These are phyloP conservation scores for Glycine latifolia DNA, from an alignment of 306 rosid species.

Conservation along the genomic window DNA sequence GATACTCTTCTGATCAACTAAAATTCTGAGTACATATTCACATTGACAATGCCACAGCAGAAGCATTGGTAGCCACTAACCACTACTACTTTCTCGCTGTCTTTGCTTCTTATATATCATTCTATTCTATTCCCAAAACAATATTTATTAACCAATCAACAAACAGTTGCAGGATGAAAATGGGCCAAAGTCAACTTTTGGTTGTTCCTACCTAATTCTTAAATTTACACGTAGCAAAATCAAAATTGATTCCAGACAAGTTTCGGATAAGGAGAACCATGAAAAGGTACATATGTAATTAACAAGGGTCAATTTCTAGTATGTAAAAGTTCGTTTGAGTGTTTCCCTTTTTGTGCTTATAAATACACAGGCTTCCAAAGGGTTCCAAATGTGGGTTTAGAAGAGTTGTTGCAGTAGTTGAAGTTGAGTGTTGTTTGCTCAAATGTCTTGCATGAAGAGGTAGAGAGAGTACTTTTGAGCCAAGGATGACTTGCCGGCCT, in stretches of 20 bases:
- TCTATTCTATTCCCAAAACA: slow-evolving; percentile 41
- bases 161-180: slow-evolving; percentile 8
- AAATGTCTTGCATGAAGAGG: slow-evolving; percentile 41
- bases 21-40: slow-evolving; percentile 37
- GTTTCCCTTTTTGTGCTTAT: slow-evolving; percentile 13
- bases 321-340: neutral
- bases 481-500: slow-evolving; percentile 55
- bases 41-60: slow-evolving; percentile 15
- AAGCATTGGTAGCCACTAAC: slow-evolving; percentile 21
- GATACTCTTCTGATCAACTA: neutral
- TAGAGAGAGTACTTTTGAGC: slow-evolving; percentile 47
- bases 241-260: slow-evolving; percentile 11
- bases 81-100: neutral
- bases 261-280: slow-evolving; percentile 18
- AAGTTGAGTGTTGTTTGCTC: slow-evolving; percentile 21
- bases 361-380: slow-evolving; percentile 14
- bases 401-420: neutral
- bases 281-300: neutral
- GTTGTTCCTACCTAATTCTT: neutral
- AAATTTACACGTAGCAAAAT: slow-evolving; percentile 12
- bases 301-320: slow-evolving; percentile 25
- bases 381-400: neutral
- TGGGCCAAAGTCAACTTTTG: slow-evolving; percentile 12
- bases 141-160: neutral
- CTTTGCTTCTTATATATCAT: neutral